Base-by-base conservation (phyloP, 169 alveolate species). In the Plasmodium inui region DNA sequence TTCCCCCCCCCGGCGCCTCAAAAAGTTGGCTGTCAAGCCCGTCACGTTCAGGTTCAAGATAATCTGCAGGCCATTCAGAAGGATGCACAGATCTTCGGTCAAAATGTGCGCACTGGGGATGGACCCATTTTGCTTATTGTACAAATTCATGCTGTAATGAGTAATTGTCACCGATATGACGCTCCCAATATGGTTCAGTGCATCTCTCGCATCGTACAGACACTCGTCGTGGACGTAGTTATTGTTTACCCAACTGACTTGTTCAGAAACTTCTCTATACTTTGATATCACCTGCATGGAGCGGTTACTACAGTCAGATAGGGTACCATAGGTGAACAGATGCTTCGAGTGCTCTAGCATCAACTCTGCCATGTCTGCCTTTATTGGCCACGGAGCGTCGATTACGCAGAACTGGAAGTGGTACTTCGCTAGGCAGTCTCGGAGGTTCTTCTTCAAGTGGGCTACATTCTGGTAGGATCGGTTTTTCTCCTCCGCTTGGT, bases 201-300 rank as follows among this genome's bases (percentile, higher is more conserved):
- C 74, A 39, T 79, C 82, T 32, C 71, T 79, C 2, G 91, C 55
- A 70, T 89, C 94, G 34, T 80, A 89, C 72, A 89, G 55, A 41
- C 91, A 80, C 46, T 89, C 94, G 2, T 89, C 94, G 67, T 89
- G 90, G 46, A 81, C 82, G 44, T 89, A 89, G 53, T 89, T 81
- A 34, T 89, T 79, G 37, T 89, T 89, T 67, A 89, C 53, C 94
- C 94, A 89, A 44, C 94, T 89, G 32, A 89, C 46, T 22, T 89
- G 83, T 61, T 78, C 5, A 44, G 94, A 41, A 30, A 28, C 41
- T 22, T 78, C 17, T 57, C 70, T 89, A 70, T 89, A 89, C 28
- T 89, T 89, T 44, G 41, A 44, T 67, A 89, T 81, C 30, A 81
- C 67, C 17, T 89, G 84, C 32, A 67, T n/a, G 3, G 82, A 89